phyloP scores from a whole-genome alignment of 1,284 basidiomycete genomes.

The Pseudomicrostroma phylloplanum region DNA sequence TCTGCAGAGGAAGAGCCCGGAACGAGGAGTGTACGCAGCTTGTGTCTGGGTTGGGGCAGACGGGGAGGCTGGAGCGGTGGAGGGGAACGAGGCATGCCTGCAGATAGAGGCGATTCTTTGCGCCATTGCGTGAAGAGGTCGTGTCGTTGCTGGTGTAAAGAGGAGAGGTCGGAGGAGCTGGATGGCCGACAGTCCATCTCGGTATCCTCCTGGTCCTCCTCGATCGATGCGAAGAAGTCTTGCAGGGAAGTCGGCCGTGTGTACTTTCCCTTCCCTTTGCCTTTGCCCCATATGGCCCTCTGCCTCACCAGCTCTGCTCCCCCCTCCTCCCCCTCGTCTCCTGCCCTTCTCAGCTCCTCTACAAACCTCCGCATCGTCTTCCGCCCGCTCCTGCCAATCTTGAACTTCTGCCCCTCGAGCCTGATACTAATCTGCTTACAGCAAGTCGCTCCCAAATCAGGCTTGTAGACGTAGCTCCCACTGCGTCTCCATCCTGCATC shows the following conservation, averaged over 20 bases:
- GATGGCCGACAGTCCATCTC: not conserved
- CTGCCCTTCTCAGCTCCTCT: not conserved
- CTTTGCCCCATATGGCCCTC: slow-evolving; percentile 4
- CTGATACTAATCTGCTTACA: slow-evolving; percentile 43
- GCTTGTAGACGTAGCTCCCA: slow-evolving; percentile 43
- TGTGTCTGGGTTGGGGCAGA: not conserved
- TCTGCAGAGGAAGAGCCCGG: slow-evolving; percentile 28
- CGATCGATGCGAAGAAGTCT: slow-evolving; percentile 9
- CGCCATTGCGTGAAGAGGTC: too few species aligned
- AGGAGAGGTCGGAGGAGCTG: too few species aligned
- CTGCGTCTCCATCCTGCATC: slow-evolving; percentile 45
- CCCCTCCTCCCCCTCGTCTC: not conserved
- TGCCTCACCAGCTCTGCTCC: not conserved
- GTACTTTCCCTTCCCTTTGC: slow-evolving; percentile 15
- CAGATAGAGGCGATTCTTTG: too few species aligned
- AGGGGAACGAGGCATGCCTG: too few species aligned
- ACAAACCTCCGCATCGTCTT: slow-evolving; percentile 18
- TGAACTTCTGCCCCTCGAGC: slow-evolving; percentile 19
- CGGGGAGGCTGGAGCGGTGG: not conserved
- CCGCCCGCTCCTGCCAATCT: slow-evolving; percentile 22
- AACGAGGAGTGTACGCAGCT: slow-evolving; percentile 7
- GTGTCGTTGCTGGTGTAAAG: too few species aligned
- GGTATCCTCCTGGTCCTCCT: slow-evolving; percentile 9
- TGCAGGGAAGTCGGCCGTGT: slow-evolving; percentile 12
- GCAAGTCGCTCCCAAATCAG: slow-evolving; percentile 39